Evolutionary conservation across 495 filamentous ascomycete species (phyloP).

Genomic region (Schizothecium vesticola): DNA sequence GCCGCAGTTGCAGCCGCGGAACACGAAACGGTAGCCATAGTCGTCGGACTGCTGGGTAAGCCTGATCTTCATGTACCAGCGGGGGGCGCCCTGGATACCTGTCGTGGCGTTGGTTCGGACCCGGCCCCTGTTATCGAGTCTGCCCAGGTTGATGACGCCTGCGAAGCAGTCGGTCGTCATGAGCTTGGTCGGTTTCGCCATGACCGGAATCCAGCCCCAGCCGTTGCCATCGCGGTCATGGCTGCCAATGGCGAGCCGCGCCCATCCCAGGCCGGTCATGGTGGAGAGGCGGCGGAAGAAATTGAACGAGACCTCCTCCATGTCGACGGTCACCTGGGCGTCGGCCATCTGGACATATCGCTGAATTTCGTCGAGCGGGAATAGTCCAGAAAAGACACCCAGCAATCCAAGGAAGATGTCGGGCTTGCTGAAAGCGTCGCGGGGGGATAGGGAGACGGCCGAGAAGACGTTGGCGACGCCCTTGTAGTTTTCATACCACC

Average conservation of each 20-base stretch:
- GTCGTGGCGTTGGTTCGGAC: slow-evolving; percentile 8
- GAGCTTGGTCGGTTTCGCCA: slow-evolving; percentile 5
- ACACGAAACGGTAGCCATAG: slow-evolving; percentile 17
- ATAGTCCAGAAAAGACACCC: slow-evolving; percentile 14
- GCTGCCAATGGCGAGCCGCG: slow-evolving; percentile 18
- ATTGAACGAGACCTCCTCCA: slow-evolving; percentile 18
- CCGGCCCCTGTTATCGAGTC: slow-evolving; percentile 7
- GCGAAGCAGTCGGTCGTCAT: slow-evolving; percentile 21
- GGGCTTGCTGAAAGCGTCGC: background rate
- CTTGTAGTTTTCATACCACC: slow-evolving; percentile 23
- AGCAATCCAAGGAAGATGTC: slow-evolving; percentile 19
- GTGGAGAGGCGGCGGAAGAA: slow-evolving; percentile 24
- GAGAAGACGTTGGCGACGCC: slow-evolving; percentile 26
- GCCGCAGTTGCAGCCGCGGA: slow-evolving; percentile 23
- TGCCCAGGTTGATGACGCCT: slow-evolving; percentile 17
- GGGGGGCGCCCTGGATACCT: slow-evolving; percentile 15
- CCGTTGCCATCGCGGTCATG: slow-evolving; percentile 2
- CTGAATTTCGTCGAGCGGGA: slow-evolving; percentile 4
- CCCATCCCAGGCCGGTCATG: slow-evolving; percentile 22
- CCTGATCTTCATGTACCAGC: slow-evolving; percentile 17
- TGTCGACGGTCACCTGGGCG: slow-evolving; percentile 5
- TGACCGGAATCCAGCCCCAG: slow-evolving; percentile 7
- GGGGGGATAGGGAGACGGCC: slow-evolving; percentile 23
- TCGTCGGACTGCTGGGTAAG: slow-evolving; percentile 4
- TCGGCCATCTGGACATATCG: no score